These are phyloP conservation scores for Posidonia australis DNA, from an alignment of 106 monocot species.

Conservation along the genomic window DNA sequence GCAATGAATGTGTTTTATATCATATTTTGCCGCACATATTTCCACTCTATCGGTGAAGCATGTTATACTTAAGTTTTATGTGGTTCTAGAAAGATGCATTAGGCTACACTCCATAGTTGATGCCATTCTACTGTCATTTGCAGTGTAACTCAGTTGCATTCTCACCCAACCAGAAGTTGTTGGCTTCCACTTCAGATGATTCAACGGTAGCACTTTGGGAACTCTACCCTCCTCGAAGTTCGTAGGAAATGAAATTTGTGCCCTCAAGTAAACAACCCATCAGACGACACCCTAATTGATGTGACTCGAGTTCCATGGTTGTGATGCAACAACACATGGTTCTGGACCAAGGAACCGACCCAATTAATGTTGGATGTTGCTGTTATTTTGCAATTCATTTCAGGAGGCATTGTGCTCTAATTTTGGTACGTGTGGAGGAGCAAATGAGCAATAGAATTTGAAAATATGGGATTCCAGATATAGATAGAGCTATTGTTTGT, in stretches of 20 bases:
- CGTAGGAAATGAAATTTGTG: neutral
- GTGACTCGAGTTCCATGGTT: too few relatives aligned
- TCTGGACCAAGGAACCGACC: too few relatives aligned
- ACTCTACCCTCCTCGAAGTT: conserved; percentile 45
- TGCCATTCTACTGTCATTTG: conserved; percentile 9
- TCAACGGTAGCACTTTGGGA: conserved; percentile 90
- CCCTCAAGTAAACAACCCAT: neutral
- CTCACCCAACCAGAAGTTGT: conserved; percentile 50
- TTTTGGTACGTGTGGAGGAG: too few relatives aligned
- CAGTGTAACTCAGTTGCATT: conserved; percentile 84
- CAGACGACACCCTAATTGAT: too few relatives aligned
- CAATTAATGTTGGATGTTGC: too few relatives aligned
- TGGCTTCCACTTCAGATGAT: conserved; percentile 89
- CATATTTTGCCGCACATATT: neutral
- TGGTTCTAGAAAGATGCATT: neutral
- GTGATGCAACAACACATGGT: too few relatives aligned
- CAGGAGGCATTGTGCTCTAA: too few relatives aligned
- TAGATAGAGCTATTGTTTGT: too few relatives aligned
- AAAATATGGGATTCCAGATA: too few relatives aligned
- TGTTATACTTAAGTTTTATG: neutral
- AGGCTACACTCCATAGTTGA: neutral
- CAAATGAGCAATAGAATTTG: too few relatives aligned
- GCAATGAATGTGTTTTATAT: neutral
- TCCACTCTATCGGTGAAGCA: neutral
- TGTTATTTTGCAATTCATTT: too few relatives aligned